Evolutionary conservation across 1,139 yeast genomes (phyloP), one percentile per base, ranked within the genome.

Genomic region (Pichia sp.): DNA sequence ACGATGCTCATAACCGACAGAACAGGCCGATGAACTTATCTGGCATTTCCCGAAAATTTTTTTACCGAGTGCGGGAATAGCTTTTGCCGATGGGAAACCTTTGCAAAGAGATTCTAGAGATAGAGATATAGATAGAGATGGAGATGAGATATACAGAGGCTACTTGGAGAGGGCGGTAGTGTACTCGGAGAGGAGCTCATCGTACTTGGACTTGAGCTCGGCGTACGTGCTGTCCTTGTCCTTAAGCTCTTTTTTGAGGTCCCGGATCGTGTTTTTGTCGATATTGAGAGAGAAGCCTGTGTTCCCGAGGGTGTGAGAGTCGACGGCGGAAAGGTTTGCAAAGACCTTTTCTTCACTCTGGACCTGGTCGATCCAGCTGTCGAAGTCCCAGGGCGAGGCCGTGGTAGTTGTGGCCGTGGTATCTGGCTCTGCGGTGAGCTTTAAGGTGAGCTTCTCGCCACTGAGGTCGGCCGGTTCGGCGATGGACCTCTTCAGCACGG

Each of bases 401-500:
- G 17, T 3, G 9, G 29, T 3, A 8, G 17, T 27, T 2, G n/a
- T n/a, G 2, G 47, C 3, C 6, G 17, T 3, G 9, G 29, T 3
- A 8, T 14, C 17, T 2, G 29, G 17, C 31, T 24, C 36, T 10
- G 20, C 16, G 3, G 46, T 48, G 6, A 66, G 48, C 45, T 63
- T 64, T 51, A 55, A 53, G 16, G 41, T 68, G n/a, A 85, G 67
- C 47, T 75, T 79, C 64, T 84, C 88, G 29, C 75, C 77, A 9
- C 67, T 61, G 8, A 79, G 73, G 36, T 77, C 78, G 16, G 65
- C 65, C 2, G 69, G 63, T 34, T 75, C 76, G 9, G 71, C 76
- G 51, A 85, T 66, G 1, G 79, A 80, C 66, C 92, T 76, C 67
- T 85, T 86, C 57, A 86, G 75, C 12, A 74, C 76, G 0, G 91